Conservation (phyloP, 768 basidiomycete genomes). For the Lactarius sanguifluus region DNA sequence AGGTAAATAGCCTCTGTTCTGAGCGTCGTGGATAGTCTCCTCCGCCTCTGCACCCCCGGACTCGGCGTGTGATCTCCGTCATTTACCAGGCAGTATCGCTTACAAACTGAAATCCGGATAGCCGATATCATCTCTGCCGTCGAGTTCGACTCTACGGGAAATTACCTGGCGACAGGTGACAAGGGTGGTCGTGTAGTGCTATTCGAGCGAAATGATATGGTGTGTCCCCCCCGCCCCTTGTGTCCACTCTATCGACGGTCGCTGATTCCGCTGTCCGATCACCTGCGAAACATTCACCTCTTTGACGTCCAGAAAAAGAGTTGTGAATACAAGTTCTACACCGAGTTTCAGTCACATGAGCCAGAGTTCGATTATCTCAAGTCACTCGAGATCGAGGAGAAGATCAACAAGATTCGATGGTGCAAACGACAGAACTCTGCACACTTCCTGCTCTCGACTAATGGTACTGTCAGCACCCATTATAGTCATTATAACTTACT, state of each 20-base stretch:
- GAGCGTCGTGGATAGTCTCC: constrained; percentile 5
- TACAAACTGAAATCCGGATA: constrained; percentile 36
- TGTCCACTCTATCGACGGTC: constrained; percentile 4
- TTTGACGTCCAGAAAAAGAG: constrained; percentile 83
- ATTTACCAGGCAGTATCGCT: constrained; percentile 20
- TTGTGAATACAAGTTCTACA: constrained; percentile 99
- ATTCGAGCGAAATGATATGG: constrained; percentile 97
- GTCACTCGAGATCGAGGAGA: constrained; percentile 99
- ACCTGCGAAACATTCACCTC: constrained; percentile 1
- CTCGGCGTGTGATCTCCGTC: constrained; percentile 7
- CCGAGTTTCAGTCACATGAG: constrained; percentile 99
- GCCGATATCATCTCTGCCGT: constrained; percentile 99
- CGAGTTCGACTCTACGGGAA: constrained; percentile 99
- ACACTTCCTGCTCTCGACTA: constrained; percentile 95
- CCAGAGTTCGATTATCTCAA: constrained; percentile 99
- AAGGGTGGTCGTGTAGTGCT: constrained; percentile 98
- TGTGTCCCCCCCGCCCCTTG: constrained; percentile 41
- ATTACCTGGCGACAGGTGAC: constrained; percentile 99
- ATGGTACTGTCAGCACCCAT: constrained; percentile 59
- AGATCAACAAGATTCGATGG: constrained; percentile 99
- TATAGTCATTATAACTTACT: constrained; percentile 22
- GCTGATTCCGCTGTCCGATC: constrained; percentile 29
- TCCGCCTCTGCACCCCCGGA: constrained; percentile 19
- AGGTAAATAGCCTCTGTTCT: constrained; percentile 51
- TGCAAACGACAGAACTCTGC: constrained; percentile 97